Base-by-base conservation (phyloP, 306 rosid species). In the Hylodesmum podocarpum region DNA sequence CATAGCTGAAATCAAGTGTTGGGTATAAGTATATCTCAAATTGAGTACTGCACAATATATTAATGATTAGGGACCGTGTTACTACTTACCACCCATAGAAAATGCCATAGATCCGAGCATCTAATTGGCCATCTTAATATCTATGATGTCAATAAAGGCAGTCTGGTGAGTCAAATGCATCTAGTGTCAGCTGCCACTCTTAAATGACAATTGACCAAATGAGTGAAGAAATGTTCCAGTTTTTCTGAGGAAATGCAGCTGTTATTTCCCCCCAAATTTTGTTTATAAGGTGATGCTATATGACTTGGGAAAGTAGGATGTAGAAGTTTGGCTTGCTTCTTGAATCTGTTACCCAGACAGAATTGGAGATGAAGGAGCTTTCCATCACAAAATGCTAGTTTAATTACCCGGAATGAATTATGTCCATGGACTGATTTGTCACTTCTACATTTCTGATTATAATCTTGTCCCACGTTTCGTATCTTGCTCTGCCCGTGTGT, bases 241-340 rank as follows among this genome's bases (percentile, higher is more conserved):
- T 81, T 66, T 37, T 54, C 47, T 66, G 44, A 54, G 62, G 39
- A 31, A 54, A 24, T 58, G 39, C 25, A 19, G 50, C 70, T 78
- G 15, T 19, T 41, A 53, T 72, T 51, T 16, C n/a, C 36, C 40
- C 9, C 66, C 36, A 3, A 15, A 66, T 66, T 53, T 21, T 36
- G 55, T 50, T 50, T 76, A 50, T 31, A 4, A 40, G 71, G 37
- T 29, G 37, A 21, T 75, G 53, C 46, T 13, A 21, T 62, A 29
- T 41, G 64, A 73, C 67, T 80, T 41, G 40, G 10, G 19, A 39
- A 69, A 49, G 61, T 75, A 19, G 50, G 51, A 76, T 70, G 16
- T 51, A 50, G 28, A 70, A 61, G 68, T 47, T 69, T 55, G 53
- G 24, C 64, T 33, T 19, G 31, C 70, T 78, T 70, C 44, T 55